Evolutionary conservation across 371 early-diverging fungal genomes (phyloP).

Genomic region (Chytridium lagenaria): DNA sequence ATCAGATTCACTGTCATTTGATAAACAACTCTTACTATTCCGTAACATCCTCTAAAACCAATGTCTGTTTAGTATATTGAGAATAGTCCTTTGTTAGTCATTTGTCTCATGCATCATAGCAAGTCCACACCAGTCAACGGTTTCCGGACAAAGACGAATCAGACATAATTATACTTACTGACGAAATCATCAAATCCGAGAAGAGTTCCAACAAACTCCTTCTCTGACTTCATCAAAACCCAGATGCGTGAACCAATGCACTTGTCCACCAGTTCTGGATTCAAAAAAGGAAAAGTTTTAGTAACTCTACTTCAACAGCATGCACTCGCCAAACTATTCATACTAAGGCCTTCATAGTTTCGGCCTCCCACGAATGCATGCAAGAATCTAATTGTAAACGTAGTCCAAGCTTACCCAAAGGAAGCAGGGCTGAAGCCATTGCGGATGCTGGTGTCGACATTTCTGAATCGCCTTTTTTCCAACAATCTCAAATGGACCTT

Average conservation of each 20-base stretch:
- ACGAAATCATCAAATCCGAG: slow-evolving; percentile 98
- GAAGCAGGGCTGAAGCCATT: slow-evolving; percentile 9
- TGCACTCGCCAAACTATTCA: neutral
- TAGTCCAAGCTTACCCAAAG: neutral
- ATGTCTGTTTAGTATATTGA: slow-evolving; percentile 69
- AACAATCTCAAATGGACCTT: neutral
- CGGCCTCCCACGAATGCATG: neutral
- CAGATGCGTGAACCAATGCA: slow-evolving; percentile 96
- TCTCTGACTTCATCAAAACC: slow-evolving; percentile 95
- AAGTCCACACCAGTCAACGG: slow-evolving; percentile 4
- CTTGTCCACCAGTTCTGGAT: slow-evolving; percentile 92
- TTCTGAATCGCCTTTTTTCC: neutral
- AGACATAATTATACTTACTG: slow-evolving; percentile 59
- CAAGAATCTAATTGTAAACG: neutral
- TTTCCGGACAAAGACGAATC: neutral
- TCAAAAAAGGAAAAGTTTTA: neutral
- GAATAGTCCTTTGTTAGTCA: neutral
- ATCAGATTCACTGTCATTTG: neutral
- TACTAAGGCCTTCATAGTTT: neutral
- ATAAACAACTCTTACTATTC: slow-evolving; percentile 70
- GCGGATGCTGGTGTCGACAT: neutral
- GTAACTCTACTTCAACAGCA: neutral
- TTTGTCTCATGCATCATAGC: neutral
- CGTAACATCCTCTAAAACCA: slow-evolving; percentile 95
- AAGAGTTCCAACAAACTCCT: slow-evolving; percentile 94